Evolutionary conservation across 495 filamentous ascomycete species (phyloP).

Genomic region (Evernia prunastri): DNA sequence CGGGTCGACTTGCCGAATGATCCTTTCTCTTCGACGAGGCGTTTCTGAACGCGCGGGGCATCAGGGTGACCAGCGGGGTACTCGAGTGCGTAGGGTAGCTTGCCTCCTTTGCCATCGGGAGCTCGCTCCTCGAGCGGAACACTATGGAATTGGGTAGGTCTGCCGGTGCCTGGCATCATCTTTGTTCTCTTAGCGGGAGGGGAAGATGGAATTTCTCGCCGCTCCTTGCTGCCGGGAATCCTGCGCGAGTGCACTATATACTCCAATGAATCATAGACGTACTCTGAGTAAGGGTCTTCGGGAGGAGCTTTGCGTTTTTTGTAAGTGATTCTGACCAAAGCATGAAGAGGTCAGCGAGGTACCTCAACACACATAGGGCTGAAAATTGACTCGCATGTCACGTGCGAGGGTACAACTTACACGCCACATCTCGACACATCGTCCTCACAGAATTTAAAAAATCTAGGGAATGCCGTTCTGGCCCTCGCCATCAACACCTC

Average conservation of each 20-base stretch:
- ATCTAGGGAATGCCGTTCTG: too few species aligned
- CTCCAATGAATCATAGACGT: neutral
- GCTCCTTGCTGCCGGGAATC: neutral
- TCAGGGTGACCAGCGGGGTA: constrained; percentile 41
- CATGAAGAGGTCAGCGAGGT: too few species aligned
- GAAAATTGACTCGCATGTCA: too few species aligned
- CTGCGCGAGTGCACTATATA: neutral
- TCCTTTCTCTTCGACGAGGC: constrained; percentile 48
- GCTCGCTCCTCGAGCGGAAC: constrained; percentile 60
- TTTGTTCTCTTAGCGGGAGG: neutral
- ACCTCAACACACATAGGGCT: too few species aligned
- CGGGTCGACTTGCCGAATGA: constrained; percentile 54
- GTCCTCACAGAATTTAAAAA: too few species aligned
- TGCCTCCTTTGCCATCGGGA: constrained; percentile 51
- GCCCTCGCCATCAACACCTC: too few species aligned
- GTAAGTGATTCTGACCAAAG: too few species aligned
- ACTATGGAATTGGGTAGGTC: constrained; percentile 56
- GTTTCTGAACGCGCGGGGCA: constrained; percentile 16
- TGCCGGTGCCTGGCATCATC: constrained; percentile 17
- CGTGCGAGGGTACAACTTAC: too few species aligned
- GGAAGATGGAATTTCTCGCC: neutral
- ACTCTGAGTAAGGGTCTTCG: neutral
- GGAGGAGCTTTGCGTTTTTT: neutral
- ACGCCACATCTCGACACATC: too few species aligned
- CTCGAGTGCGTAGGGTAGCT: constrained; percentile 55